phyloP scores from a whole-genome alignment of 139 green algal species.

The Nannochloris sp. region DNA sequence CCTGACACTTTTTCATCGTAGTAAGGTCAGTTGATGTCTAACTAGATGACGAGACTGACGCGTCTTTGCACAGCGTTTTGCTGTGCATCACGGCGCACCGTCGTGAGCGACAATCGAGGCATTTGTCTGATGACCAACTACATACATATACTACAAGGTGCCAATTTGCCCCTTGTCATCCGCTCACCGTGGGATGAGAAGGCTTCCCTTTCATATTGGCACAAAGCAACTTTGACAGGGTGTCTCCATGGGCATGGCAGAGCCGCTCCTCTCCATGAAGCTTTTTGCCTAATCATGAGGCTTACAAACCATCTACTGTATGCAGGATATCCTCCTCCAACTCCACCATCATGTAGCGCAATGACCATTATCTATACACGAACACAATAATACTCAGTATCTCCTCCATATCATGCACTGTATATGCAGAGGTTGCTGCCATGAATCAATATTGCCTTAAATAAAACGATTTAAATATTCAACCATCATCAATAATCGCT shows the following conservation, averaged over 20 bases:
- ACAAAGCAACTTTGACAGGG: background rate
- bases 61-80: slow-evolving; percentile 11
- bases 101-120: slow-evolving; percentile 25
- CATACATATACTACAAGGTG: background rate
- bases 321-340: no score
- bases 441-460: no score
- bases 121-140: slow-evolving; percentile 31
- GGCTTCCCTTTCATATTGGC: slow-evolving; percentile 15
- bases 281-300: slow-evolving; percentile 6
- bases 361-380: no score
- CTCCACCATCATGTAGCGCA: no score
- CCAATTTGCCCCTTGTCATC: slow-evolving; percentile 13
- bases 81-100: background rate
- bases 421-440: no score
- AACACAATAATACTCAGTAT: no score
- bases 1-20: background rate
- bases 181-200: background rate
- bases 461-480: no score
- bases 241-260: slow-evolving; percentile 4
- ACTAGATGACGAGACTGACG: slow-evolving; percentile 30
- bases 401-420: no score
- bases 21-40: slow-evolving; percentile 7
- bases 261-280: background rate
- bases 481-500: no score
- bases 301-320: background rate